Base-by-base conservation (phyloP, 1,284 basidiomycete species). In the Ceratobasidium sp. region DNA sequence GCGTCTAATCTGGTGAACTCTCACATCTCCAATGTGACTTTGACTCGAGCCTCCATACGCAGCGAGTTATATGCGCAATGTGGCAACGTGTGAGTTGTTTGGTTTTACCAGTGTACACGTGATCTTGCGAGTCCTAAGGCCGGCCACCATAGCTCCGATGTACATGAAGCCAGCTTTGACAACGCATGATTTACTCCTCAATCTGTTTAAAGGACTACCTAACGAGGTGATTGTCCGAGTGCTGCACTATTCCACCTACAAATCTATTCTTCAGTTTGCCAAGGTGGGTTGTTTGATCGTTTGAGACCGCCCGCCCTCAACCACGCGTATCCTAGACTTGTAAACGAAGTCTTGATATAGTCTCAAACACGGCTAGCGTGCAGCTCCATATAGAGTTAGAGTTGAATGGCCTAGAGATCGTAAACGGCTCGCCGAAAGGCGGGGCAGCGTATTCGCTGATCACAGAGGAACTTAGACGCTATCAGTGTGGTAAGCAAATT, bases 381-480 rank as follows among this genome's bases (percentile, higher is more conserved):
- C 64, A 67, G 22, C 42, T 67, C 15, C 29, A 47, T 8, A 45
- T 58, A 3, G 56, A 58, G 40, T 40, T 58, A 12, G 56, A 58
- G 27, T 25, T 31, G 8, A 43, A 31, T 29, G 42, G 40, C 13
- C 34, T 58, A 12, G 38, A 58, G 31, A 13, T 58, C 8, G 12
- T 15, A 25, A 17, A 58, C 4, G 7, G 25, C 5, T 20, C 38
- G 12, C 8, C n/a, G 12, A 22, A 42, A 3, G 55, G 20, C 20
- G n/a, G 4, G 2, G 12, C 6, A 2, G n/a, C 10, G 6, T 3
- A 22, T 15, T 20, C 15, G 27, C 22, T 13, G 15, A 25, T 62
- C 3, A 12, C 50, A 25, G 20, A 49, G 31, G 32, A 62, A 20
- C n/a, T 62, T 0, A 32, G 8, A 25, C 2, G 45, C 4, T 35